Evolutionary conservation across 1,284 basidiomycete genomes (phyloP).

Genomic region (Naganishia sp.): DNA sequence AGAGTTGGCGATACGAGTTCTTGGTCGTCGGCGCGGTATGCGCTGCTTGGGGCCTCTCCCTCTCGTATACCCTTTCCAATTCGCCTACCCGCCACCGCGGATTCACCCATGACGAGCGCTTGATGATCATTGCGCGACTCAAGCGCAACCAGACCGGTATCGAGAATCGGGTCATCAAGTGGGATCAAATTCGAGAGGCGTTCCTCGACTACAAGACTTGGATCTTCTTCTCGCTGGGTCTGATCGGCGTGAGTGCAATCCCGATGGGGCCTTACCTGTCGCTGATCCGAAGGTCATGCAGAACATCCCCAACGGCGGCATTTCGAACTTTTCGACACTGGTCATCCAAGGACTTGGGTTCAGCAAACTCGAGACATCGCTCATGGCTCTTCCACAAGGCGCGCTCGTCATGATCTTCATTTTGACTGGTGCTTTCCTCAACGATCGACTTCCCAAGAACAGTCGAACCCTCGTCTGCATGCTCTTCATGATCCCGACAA

Average conservation of each 20-base stretch:
- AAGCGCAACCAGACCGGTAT: slow-evolving; percentile 54
- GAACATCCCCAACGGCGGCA: slow-evolving; percentile 40
- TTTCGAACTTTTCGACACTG: slow-evolving; percentile 52
- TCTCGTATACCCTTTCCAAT: slow-evolving; percentile 49
- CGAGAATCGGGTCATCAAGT: slow-evolving; percentile 53
- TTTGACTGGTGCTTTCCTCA: slow-evolving; percentile 42
- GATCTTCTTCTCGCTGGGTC: slow-evolving; percentile 47
- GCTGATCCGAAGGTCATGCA: background rate
- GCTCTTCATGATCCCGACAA: slow-evolving; percentile 53
- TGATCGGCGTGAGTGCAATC: slow-evolving; percentile 37
- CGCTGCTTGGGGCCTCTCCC: slow-evolving; percentile 45
- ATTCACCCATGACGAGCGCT: slow-evolving; percentile 53
- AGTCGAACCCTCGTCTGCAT: slow-evolving; percentile 35
- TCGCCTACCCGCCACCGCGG: slow-evolving; percentile 48
- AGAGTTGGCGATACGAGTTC: slow-evolving; percentile 54
- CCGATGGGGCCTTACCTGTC: background rate
- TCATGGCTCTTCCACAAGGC: slow-evolving; percentile 53
- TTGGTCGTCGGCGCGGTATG: slow-evolving; percentile 52
- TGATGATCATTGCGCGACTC: slow-evolving; percentile 55
- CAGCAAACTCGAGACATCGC: slow-evolving; percentile 48
- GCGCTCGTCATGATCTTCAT: slow-evolving; percentile 52
- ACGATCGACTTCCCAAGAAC: slow-evolving; percentile 49
- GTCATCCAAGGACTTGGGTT: slow-evolving; percentile 52
- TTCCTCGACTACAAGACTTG: slow-evolving; percentile 49
- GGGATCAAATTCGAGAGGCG: slow-evolving; percentile 54